Conservation (phyloP, 257 asterid species). For the Fraxinus quadrangulata region DNA sequence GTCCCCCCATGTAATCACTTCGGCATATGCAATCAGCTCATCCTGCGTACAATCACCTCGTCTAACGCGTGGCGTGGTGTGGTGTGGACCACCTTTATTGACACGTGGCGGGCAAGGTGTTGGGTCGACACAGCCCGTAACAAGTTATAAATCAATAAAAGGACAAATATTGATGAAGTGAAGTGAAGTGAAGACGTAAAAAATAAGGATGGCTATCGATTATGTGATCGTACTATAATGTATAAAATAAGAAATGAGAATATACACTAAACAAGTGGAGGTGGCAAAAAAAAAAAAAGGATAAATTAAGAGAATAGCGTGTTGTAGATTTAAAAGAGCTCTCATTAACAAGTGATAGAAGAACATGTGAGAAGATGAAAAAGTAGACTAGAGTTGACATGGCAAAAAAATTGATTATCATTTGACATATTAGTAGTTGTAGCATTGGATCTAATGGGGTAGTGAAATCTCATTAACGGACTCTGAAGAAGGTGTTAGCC, state of each 20-base stretch:
- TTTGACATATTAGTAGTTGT: not conserved
- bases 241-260: not conserved
- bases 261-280: not conserved
- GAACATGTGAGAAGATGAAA: not conserved
- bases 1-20: no score
- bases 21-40: no score
- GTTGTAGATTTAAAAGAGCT: not conserved
- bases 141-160: not conserved
- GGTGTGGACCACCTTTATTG: no score
- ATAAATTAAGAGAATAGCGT: not conserved
- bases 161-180: not conserved
- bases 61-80: no score
- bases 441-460: not conserved
- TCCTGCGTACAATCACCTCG: no score
- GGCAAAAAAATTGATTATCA: not conserved
- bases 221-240: not conserved
- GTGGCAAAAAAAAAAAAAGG: not conserved
- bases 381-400: not conserved
- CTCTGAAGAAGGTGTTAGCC: not conserved
- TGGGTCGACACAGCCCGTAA: no score
- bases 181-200: not conserved
- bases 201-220: not conserved
- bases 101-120: no score
- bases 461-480: not conserved
- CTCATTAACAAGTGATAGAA: not conserved